These are phyloP conservation scores for Solanum sitiens DNA, from an alignment of 257 asterid species.

Conservation along the genomic window DNA sequence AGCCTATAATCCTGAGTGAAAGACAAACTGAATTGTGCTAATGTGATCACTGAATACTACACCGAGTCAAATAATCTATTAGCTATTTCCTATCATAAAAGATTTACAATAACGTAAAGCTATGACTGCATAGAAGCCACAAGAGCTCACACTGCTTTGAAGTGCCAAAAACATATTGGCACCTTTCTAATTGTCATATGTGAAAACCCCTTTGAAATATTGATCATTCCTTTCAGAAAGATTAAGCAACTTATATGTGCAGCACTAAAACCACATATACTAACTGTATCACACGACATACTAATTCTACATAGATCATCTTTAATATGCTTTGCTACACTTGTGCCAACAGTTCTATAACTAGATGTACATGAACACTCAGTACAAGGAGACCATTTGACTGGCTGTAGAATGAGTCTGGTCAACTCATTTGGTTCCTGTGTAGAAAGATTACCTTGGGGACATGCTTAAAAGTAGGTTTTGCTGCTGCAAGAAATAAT, in stretches of 20 bases:
- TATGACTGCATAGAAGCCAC: not conserved
- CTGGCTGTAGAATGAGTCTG: not conserved
- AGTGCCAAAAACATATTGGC: not conserved
- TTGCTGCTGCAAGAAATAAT: constrained; percentile 25
- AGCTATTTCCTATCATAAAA: not conserved
- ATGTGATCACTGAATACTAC: not conserved
- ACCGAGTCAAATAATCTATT: not conserved
- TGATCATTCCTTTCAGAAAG: not conserved
- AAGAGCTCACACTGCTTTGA: not conserved
- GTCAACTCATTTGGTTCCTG: not conserved
- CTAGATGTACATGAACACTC: not conserved
- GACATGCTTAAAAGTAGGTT: constrained; percentile 82
- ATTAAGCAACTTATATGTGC: not conserved
- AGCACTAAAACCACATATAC: not conserved
- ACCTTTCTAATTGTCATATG: not conserved
- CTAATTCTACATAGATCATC: not conserved
- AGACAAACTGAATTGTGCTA: not conserved
- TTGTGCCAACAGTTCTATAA: not conserved
- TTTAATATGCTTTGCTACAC: not conserved
- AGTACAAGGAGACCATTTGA: not conserved
- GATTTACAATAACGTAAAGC: not conserved
- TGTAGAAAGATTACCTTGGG: constrained; percentile 52
- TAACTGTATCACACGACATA: not conserved
- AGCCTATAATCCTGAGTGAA: not conserved
- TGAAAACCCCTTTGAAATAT: not conserved